These are phyloP conservation scores for Phaseolus lunatus DNA, from an alignment of 306 rosid species.

Conservation along the genomic window DNA sequence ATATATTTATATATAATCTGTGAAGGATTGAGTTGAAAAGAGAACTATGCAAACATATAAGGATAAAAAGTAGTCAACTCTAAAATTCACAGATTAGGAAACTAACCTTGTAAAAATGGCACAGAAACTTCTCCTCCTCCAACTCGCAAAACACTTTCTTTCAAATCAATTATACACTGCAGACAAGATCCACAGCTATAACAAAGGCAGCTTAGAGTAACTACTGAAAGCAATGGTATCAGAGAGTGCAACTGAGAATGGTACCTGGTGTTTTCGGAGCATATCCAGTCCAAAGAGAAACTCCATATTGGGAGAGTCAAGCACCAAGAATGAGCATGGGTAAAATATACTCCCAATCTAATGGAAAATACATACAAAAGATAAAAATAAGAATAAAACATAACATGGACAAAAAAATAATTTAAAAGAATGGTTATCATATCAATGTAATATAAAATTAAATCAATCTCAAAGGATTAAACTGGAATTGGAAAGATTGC, in stretches of 20 bases:
- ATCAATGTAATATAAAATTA: constrained; percentile 23
- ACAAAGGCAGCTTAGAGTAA: constrained; percentile 38
- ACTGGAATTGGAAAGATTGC: constrained; percentile 9
- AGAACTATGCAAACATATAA: constrained; percentile 2
- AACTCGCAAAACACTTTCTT: constrained; percentile 85
- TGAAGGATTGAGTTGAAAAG: constrained; percentile 9
- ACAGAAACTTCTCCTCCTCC: constrained; percentile 97
- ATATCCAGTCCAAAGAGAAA: constrained; percentile 96
- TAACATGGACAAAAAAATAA: neutral
- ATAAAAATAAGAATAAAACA: constrained; percentile 15
- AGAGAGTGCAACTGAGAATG: constrained; percentile 17
- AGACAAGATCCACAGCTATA: constrained; percentile 39
- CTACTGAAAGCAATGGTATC: constrained; percentile 11
- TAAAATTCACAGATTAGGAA: constrained; percentile 28
- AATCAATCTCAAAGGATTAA: constrained; percentile 29
- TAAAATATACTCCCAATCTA: constrained; percentile 89
- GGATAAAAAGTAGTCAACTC: constrained; percentile 8
- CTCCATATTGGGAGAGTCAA: constrained; percentile 94
- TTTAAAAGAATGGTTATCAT: constrained; percentile 3
- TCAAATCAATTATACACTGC: constrained; percentile 73
- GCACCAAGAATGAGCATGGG: constrained; percentile 88
- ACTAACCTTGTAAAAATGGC: constrained; percentile 91
- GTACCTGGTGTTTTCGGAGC: constrained; percentile 99
- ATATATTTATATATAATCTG: constrained; percentile 20
- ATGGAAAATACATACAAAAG: constrained; percentile 28